These are phyloP conservation scores for Colletotrichum sidae DNA, from an alignment of 2,329 filamentous ascomycete genomes.

Conservation along the genomic window DNA sequence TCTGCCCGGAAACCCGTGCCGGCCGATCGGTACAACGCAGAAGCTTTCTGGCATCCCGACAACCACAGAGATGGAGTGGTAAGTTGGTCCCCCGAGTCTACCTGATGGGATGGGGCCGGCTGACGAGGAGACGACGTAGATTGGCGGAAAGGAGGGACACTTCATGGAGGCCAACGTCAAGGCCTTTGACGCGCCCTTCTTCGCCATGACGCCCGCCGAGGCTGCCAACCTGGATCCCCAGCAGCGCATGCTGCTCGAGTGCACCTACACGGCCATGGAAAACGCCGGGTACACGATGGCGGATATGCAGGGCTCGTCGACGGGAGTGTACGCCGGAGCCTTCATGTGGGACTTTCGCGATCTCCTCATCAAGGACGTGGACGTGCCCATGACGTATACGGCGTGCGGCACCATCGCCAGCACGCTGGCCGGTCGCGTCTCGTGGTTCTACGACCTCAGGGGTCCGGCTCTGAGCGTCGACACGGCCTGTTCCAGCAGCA, in stretches of 20 bases:
- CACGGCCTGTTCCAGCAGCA: conserved; percentile 61
- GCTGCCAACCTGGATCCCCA: conserved; percentile 37
- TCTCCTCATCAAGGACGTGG: neutral
- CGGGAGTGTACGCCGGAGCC: conserved; percentile 51
- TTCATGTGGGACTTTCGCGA: conserved; percentile 50
- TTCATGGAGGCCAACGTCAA: conserved; percentile 36
- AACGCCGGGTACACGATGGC: conserved; percentile 39
- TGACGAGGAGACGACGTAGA: too few species aligned
- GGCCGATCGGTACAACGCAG: too few species aligned
- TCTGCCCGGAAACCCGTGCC: conserved; percentile 35
- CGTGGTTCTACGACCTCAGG: conserved; percentile 58
- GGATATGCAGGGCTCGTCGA: conserved; percentile 42
- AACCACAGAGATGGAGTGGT: too few species aligned
- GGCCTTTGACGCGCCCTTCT: conserved; percentile 9
- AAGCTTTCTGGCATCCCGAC: too few species aligned
- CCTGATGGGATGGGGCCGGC: too few species aligned
- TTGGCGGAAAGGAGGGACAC: neutral
- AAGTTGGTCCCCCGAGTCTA: too few species aligned
- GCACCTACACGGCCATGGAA: conserved; percentile 44
- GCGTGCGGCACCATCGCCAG: conserved; percentile 15
- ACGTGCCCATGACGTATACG: neutral
- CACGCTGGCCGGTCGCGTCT: conserved; percentile 56
- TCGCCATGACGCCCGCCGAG: neutral
- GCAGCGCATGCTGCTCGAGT: conserved; percentile 43
- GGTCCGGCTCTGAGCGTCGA: conserved; percentile 62